Evolutionary conservation across 768 basidiomycete species (phyloP), one percentile per base, ranked within the genome.

Genomic region (Lactarius akahatsu): DNA sequence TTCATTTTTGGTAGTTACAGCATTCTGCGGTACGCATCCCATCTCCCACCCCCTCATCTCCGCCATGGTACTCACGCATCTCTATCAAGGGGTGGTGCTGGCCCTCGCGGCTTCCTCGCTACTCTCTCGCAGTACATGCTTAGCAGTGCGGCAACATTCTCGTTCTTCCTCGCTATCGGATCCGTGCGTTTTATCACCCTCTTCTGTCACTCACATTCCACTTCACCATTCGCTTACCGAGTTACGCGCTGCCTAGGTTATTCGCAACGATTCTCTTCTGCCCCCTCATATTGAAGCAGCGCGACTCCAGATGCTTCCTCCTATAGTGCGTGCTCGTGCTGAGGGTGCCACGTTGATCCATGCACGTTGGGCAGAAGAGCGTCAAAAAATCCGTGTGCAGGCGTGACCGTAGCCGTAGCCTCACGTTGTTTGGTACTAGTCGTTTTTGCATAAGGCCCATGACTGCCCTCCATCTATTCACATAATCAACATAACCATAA

Each of bases 81-180:
- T 56, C 30, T 56, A 54, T 18, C 55, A 72, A 96, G 96, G 74
- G 86, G 86, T 70, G 96, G 96, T 54, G 88, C 92, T 9, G 97
- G 97, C 30, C 95, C 94, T 30, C 85, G 95, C 73, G 97, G 97
- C 13, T 80, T 87, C 59, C 80, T 98, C 30, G 89, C 93, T 4
- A 97, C 97, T 1, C 85, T 99, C 59, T 96, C 96, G 16, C 94
- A 96, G 73, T 98, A 98, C 77, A 99, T 99, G 97, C 85, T 98
- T 34, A 93, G 92, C 73, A 98, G 96, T 72, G 96, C 93, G 6
- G 96, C 96, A 9, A 97, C 96, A 0, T 98, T 99, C 77, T 90
- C 89, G 3, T 98, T 98, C 81, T 98, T 98, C 88, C 88, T 98
- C 67, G 86, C 94, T 47, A 92, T 97, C 73, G 91, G 94, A 73